Percentiles rank a stretch among this genome's conserved stretches.
Evolutionary conservation across 148 eudicot species (phyloP).

Genomic region (Tetragonia tetragonoides): DNA sequence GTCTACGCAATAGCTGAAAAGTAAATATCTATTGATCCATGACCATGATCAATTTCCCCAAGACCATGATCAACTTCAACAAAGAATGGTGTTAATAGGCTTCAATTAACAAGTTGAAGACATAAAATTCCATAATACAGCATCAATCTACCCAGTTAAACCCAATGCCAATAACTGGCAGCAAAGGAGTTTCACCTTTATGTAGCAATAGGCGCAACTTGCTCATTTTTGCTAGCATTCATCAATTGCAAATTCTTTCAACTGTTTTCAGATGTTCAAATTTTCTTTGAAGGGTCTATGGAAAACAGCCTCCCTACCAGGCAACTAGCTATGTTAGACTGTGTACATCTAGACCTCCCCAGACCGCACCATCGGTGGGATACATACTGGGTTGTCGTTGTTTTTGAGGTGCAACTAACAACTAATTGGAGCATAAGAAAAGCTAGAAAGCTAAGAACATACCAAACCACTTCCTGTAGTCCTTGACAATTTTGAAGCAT

Average conservation of each 20-base stretch:
- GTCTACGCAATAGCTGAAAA: background rate
- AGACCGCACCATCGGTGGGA: too few species aligned
- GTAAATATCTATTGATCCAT: background rate
- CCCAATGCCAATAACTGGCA: background rate
- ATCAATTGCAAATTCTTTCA: too few species aligned
- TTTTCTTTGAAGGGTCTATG: too few species aligned
- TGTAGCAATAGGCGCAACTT: too few species aligned
- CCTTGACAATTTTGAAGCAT: slow-evolving; percentile 87
- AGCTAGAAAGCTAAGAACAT: slow-evolving; percentile 20
- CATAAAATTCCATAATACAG: background rate
- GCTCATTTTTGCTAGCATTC: too few species aligned
- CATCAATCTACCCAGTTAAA: background rate
- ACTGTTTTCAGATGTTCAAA: too few species aligned
- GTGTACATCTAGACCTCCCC: too few species aligned
- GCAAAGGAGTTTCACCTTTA: background rate
- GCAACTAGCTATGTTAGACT: too few species aligned
- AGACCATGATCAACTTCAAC: background rate
- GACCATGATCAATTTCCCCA: background rate
- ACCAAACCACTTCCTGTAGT: slow-evolving; percentile 95
- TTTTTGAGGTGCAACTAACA: background rate
- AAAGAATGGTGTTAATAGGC: background rate
- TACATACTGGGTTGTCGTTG: too few species aligned
- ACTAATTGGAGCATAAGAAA: background rate
- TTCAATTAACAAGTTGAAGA: background rate
- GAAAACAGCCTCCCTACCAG: too few species aligned